phyloP scores from a whole-genome alignment of 805 yeast genomes.

The Candida manassasensis region DNA sequence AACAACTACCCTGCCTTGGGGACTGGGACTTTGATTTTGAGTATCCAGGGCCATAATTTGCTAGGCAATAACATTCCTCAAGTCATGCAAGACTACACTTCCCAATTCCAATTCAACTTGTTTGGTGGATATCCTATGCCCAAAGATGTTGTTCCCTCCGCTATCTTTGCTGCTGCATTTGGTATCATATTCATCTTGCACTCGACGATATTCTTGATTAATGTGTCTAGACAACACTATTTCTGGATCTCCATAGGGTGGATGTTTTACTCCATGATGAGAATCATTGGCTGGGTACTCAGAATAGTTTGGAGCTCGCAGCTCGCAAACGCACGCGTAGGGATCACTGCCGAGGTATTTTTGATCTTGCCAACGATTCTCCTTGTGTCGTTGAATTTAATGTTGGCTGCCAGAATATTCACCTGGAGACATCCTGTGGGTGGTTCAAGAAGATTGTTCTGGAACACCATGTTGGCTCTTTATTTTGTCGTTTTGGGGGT shows the following conservation, averaged over 20 bases:
- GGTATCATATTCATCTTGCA: conserved; percentile 46
- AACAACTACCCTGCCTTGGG: conserved; percentile 29
- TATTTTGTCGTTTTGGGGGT: conserved; percentile 54
- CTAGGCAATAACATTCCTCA: conserved; percentile 39
- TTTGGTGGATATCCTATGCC: conserved; percentile 59
- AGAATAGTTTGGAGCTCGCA: conserved; percentile 59
- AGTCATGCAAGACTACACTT: conserved; percentile 31
- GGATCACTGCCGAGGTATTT: conserved; percentile 55
- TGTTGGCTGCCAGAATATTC: conserved; percentile 67
- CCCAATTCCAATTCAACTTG: conserved; percentile 39
- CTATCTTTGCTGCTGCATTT: conserved; percentile 53
- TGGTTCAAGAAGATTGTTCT: conserved; percentile 50
- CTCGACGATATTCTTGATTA: conserved; percentile 40
- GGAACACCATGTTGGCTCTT: conserved; percentile 44
- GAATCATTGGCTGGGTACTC: conserved; percentile 55
- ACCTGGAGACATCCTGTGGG: conserved; percentile 76
- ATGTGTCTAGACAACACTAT: conserved; percentile 52
- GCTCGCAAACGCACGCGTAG: conserved; percentile 40
- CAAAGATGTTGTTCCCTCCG: conserved; percentile 56
- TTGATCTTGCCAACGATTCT: conserved; percentile 54
- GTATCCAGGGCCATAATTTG: conserved; percentile 26
- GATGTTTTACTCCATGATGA: conserved; percentile 47
- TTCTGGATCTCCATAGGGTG: conserved; percentile 54
- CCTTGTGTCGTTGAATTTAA: conserved; percentile 54
- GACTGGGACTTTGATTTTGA: conserved; percentile 22